phyloP scores from a whole-genome alignment of 768 basidiomycete genomes.

The Melanogaster broomeanus region DNA sequence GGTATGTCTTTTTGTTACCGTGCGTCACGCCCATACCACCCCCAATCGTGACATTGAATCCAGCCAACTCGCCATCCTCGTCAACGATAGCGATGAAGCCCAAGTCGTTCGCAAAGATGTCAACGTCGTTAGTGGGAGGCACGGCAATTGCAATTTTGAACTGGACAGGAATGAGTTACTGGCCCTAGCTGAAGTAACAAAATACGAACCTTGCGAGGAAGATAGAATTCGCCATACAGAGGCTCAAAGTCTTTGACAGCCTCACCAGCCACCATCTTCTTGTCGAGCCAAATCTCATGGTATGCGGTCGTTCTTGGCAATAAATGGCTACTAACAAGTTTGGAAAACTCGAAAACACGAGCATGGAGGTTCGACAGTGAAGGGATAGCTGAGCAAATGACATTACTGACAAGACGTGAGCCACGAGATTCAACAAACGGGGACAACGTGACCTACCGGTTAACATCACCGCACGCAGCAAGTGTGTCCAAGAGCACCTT shows the following conservation, averaged over 20 bases:
- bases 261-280: slow-evolving; percentile 93
- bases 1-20: slow-evolving; percentile 98
- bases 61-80: slow-evolving; percentile 71
- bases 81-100: slow-evolving; percentile 95
- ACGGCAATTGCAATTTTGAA: slow-evolving; percentile 98
- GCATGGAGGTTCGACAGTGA: slow-evolving; percentile 83
- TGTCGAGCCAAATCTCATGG: slow-evolving; percentile 99
- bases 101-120: slow-evolving; percentile 93
- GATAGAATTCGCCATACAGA: slow-evolving; percentile 95
- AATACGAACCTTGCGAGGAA: slow-evolving; percentile 82
- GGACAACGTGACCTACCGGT: slow-evolving; percentile 53
- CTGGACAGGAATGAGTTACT: slow-evolving; percentile 39
- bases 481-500: slow-evolving; percentile 88
- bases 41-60: slow-evolving; percentile 93
- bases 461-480: slow-evolving; percentile 98
- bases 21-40: slow-evolving; percentile 99
- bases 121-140: slow-evolving; percentile 95
- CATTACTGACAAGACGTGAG: slow-evolving; percentile 57
- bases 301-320: slow-evolving; percentile 92
- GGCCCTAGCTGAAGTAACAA: not conserved
- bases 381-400: slow-evolving; percentile 90
- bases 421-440: not conserved
- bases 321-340: slow-evolving; percentile 79
- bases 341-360: slow-evolving; percentile 83
- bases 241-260: slow-evolving; percentile 95